Evolutionary conservation across 208 protist species (phyloP), one percentile per base, ranked within the genome.

Genomic region (Trypanosoma boissoni): DNA sequence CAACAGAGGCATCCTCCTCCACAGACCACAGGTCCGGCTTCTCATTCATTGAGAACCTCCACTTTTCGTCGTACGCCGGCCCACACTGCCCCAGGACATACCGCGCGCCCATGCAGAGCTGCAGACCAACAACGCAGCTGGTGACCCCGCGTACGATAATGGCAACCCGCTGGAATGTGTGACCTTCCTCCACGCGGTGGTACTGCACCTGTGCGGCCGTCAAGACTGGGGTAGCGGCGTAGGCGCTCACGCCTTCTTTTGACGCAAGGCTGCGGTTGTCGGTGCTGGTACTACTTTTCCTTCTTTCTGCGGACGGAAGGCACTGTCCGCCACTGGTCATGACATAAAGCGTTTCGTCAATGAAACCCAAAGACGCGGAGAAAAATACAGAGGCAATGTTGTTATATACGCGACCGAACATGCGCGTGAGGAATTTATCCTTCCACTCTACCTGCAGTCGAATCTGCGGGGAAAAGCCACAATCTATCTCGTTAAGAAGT

Each of bases 41-140:
- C 27, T 91, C 78, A 55, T 83, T 71, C 88, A 92, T 92, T 42
- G 60, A 66, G 70, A 95, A 95, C 12, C 81, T 81, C 86, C 88
- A 95, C n/a, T 27, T 29, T 8, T 60, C 52, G 57, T 95, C 75
- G 45, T 72, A 81, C 7, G 79, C 80, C 8, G 55, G 24, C 0
- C 70, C 87, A 18, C 69, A 87, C 51, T 92, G 75, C 5, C 61
- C 68, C 53, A 95, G 60, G 12, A 92, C 60, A 67, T 85, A 95
- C 24, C 88, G 82, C 26, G 88, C 68, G 7, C 81, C 84, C 80
- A 92, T 84, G 67, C 88, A 95, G 2, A 95, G 36, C 71, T 95
- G 88, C 52, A 84, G 48, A 0, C 88, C 88, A 20, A 91, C 72
- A 0, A 92, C 49, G 4, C 68, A 24, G 61, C 85, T 95, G 1